Evolutionary conservation across 129 eudicot species (phyloP), one percentile per base, ranked within the genome.

Genomic region (Tagetes patula): DNA sequence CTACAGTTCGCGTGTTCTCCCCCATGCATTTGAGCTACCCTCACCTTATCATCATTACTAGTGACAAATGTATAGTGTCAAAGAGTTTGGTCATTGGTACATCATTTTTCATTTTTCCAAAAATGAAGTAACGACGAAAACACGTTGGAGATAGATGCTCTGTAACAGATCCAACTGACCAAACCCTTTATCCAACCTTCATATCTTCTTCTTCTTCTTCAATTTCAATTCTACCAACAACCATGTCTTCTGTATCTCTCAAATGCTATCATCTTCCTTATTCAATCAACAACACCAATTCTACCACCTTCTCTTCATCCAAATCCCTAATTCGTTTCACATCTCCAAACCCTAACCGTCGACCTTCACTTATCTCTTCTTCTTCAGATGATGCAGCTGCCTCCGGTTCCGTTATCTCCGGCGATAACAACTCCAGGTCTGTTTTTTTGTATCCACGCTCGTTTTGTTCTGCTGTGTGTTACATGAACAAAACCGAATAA

Each of bases 371-470:
- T 41, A 12, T 66, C 8, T 67, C 78, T 77, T 82, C 82, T 41
- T 71, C 91, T 67, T 49, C 82, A 5, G 80, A 76, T 30, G 95
- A 79, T 77, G 53, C 73, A 53, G 68, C 78, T n/a, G 77, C 80
- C 43, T 52, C 79, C 42, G 65, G 54, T 73, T 48, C 88, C 11
- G 52, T 56, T 20, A 50, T 84, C 47, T 71, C 84, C 8, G 85
- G 77, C 6, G 95, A 83, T 49, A 77, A 72, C 75, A 31, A 70
- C 49, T 78, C 90, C 5, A 88, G 94, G 94, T 85, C 49, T 12
- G 60, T 27, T 47, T 54, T 54, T 8, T 41, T 4, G n/a, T 20
- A 53, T 59, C 27, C 27, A 20, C 27, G 27, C 27, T 20, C 27
- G 0, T 20, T 20, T 20, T 20, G 27, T 20, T 20, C 27, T 20